Percentiles rank a stretch among this genome's conserved stretches.
phyloP scores from a whole-genome alignment of 176 grass and related monocot genomes.

The Phyllostachys edulis region DNA sequence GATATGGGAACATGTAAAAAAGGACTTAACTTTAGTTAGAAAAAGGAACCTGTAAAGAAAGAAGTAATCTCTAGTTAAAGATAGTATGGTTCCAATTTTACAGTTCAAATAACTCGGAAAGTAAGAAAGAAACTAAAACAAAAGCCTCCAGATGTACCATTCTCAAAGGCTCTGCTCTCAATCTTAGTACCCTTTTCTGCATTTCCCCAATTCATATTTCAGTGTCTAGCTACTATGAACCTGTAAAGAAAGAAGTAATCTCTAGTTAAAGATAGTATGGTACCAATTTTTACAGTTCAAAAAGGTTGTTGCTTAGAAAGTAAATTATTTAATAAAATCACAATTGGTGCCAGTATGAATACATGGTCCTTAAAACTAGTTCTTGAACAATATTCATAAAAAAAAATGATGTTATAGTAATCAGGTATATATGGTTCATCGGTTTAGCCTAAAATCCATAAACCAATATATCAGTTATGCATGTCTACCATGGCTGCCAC shows the following conservation, averaged over 20 bases:
- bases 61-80: slow-evolving; percentile 3
- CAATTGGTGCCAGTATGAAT: no score
- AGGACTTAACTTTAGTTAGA: neutral
- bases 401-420: no score
- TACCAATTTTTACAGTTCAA: neutral
- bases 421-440: no score
- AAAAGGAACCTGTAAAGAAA: neutral
- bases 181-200: neutral
- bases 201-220: slow-evolving; percentile 18
- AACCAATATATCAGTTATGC: no score
- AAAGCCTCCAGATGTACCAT: neutral
- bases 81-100: neutral
- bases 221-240: slow-evolving; percentile 41
- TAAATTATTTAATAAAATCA: no score
- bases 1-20: neutral
- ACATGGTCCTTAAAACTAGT: no score
- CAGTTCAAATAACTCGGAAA: neutral
- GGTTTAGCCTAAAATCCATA: no score
- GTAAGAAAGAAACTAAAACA: neutral
- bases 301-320: no score
- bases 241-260: neutral
- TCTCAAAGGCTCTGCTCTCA: neutral
- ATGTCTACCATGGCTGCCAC: no score
- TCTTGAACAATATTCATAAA: no score
- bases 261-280: neutral